Percentiles rank a stretch among this genome's conserved stretches.
Evolutionary conservation across 2,329 filamentous ascomycete species (phyloP).

Genomic region (Fusarium napiforme): DNA sequence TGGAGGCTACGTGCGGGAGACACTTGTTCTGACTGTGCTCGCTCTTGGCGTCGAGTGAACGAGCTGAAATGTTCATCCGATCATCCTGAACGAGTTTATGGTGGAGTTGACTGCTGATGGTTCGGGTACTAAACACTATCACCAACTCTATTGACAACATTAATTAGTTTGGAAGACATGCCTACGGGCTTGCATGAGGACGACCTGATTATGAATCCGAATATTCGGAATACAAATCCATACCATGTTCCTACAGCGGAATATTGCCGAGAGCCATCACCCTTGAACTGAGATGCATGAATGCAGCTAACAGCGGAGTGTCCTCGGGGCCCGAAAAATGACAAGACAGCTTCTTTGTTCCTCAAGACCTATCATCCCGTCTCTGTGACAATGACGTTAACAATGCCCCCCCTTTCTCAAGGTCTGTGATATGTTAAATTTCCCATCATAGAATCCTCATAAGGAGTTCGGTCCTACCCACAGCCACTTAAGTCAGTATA

Average conservation of each 20-base stretch:
- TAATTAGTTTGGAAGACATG: not conserved
- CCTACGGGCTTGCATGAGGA: not conserved
- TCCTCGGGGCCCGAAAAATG: not conserved
- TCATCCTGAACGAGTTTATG: not conserved
- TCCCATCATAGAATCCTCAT: not conserved
- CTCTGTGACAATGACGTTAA: not conserved
- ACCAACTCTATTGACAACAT: not conserved
- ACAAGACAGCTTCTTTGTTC: not conserved
- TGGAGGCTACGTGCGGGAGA: slow-evolving; percentile 24
- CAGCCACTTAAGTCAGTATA: not conserved
- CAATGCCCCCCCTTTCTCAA: not conserved
- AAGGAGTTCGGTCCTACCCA: not conserved
- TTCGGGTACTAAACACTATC: not conserved
- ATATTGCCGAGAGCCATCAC: not conserved
- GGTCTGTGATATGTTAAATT: not conserved
- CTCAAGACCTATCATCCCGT: not conserved
- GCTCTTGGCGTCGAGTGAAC: not conserved
- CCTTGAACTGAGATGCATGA: slow-evolving; percentile 4
- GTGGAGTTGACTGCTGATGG: not conserved
- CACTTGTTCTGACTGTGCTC: slow-evolving; percentile 29
- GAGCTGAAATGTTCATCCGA: not conserved
- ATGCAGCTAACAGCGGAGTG: not conserved
- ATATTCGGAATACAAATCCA: not conserved
- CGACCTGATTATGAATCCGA: not conserved
- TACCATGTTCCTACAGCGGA: not conserved